Evolutionary conservation across 2,329 filamentous ascomycete species (phyloP).

Genomic region (Paraphaeosphaeria minitans): DNA sequence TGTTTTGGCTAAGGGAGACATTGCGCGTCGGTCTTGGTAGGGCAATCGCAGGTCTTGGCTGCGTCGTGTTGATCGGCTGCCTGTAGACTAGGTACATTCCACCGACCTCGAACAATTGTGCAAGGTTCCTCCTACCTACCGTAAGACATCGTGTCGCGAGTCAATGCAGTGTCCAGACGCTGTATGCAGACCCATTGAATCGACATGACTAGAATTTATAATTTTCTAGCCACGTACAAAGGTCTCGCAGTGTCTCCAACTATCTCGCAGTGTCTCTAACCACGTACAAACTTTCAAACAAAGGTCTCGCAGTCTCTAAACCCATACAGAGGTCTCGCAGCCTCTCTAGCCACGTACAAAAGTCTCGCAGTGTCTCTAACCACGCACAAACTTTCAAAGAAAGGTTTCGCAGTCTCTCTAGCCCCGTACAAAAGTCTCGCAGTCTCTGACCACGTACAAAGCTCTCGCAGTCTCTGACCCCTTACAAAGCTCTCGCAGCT

Average conservation of each 20-base stretch:
- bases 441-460: too few relatives aligned
- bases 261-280: too few relatives aligned
- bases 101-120: not conserved
- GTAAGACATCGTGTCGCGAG: not conserved
- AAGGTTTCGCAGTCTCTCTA: too few relatives aligned
- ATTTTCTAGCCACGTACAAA: constrained; percentile 51
- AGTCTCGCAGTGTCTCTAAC: too few relatives aligned
- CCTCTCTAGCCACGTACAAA: too few relatives aligned
- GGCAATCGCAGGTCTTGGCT: not conserved
- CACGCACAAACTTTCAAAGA: too few relatives aligned
- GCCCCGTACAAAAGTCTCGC: constrained; percentile 53
- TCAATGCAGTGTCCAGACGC: not conserved
- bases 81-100: not conserved
- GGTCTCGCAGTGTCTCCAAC: too few relatives aligned
- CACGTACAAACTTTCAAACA: too few relatives aligned
- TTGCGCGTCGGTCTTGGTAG: not conserved
- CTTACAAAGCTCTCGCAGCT: constrained; percentile 54
- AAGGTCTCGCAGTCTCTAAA: constrained; percentile 52
- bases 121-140: not conserved
- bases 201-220: constrained; percentile 18
- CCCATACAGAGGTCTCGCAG: constrained; percentile 54
- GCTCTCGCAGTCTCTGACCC: constrained; percentile 53
- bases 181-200: too few relatives aligned
- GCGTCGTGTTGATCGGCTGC: not conserved
- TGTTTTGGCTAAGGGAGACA: not conserved